Percentiles rank a stretch among this genome's conserved stretches.
phyloP scores from a whole-genome alignment of 352 stramenopile genomes.

The Phytophthora fragariae region DNA sequence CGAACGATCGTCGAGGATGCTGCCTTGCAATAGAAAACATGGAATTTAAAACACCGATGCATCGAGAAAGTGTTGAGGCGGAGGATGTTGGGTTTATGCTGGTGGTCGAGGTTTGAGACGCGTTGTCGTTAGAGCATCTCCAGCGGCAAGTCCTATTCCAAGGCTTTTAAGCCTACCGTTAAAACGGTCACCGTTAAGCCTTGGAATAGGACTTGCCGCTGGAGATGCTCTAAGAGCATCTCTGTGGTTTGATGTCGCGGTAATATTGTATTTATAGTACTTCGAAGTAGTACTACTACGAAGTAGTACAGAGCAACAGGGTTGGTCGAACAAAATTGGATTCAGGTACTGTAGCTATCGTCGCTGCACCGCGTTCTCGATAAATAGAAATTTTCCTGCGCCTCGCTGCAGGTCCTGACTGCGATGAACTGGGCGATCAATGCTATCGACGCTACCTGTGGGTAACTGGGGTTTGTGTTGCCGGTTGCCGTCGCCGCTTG shows the following conservation, averaged over 20 bases:
- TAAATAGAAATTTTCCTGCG: conserved; percentile 29
- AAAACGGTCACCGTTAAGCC: too few species aligned
- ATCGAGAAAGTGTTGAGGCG: neutral
- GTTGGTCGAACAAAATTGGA: conserved; percentile 12
- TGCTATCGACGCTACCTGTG: neutral
- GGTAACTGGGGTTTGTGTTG: neutral
- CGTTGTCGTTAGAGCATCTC: too few species aligned
- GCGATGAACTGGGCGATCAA: neutral
- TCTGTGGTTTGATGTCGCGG: too few species aligned
- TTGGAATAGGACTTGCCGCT: too few species aligned
- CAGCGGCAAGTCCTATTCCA: too few species aligned
- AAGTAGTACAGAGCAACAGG: too few species aligned
- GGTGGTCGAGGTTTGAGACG: neutral
- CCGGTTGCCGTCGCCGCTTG: too few species aligned
- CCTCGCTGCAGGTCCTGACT: conserved; percentile 22
- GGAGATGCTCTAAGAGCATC: too few species aligned
- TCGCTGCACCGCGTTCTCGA: conserved; percentile 8
- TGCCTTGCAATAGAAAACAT: conserved; percentile 29
- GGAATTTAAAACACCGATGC: too few species aligned
- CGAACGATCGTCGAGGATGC: conserved; percentile 44
- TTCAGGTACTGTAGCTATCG: conserved; percentile 3
- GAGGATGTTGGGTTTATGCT: neutral
- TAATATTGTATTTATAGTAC: too few species aligned
- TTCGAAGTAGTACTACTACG: too few species aligned
- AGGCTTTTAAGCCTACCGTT: too few species aligned